Base-by-base conservation (phyloP, 768 basidiomycete species). In the Boletus subcaerulescens region DNA sequence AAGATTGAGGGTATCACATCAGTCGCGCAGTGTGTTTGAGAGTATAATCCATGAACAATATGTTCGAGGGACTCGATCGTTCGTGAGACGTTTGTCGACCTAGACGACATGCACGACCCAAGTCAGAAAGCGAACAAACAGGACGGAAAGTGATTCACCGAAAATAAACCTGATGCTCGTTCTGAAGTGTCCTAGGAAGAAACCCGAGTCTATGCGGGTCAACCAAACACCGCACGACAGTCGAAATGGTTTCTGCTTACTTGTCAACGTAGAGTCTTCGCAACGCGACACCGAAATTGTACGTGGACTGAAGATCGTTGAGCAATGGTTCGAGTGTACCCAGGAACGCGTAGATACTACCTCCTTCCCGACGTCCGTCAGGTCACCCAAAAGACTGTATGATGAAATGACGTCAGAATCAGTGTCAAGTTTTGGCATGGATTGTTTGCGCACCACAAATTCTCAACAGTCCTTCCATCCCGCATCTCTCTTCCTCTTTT, bases 21-120 rank as follows among this genome's bases (percentile, higher is more conserved):
- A 14, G 71, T 60, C 9, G 68, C 69, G 58, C 80, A 83, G 63
- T 81, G 81, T 5, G 69, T 57, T 8, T 72, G 69, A 2, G 86
- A 87, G 61, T 90, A 92, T 45, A 93, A 66, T 2, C 89, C 89
- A 47, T 84, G 77, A n/a, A 88, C 74, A 35, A 91, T 75, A 58
- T 92, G 84, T 59, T 87, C 84, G 17, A 91, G 70, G 0, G 85
- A 85, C 60, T 91, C 87, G 15, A 85, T 83, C 6, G 89, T 91
- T 33, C 91, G 77, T 0, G 89, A 81, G 67, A 93, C 82, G 63
- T 89, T 87, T 3, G 91, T 93, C 15, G 82, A 86, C 45, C 86
- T 85, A 47, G 10, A 52, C 26, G 33, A 51, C 18, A 52, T 24
- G 39, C 8, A 17, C 14, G 26, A 38, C 33, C 13, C 26, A 4